Base-by-base conservation (phyloP, 768 basidiomycete genomes). In the Tephrocybe rancida region DNA sequence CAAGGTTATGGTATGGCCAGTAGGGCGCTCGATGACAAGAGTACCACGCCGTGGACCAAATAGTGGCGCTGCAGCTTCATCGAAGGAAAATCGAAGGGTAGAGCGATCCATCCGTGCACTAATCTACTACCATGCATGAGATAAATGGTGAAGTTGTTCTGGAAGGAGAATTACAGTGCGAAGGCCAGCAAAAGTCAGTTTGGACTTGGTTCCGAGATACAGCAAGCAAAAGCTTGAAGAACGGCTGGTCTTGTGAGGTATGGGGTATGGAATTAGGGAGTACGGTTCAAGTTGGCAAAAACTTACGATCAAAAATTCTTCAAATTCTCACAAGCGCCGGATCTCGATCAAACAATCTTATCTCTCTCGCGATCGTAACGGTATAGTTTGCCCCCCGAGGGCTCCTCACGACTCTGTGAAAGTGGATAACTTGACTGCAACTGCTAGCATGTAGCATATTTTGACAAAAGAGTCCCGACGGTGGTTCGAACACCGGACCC, bases 41-140 rank as follows among this genome's bases (percentile, higher is more conserved):
- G 52, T 66, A 2, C 78, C 78, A 0, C 72, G 54, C 8, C 78
- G 63, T 1, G 77, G 71, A 0, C 71, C 74, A 55, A 71, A 71
- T 16, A 13, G 32, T 16, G 45, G 13, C 2, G 25, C 21, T 1
- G 37, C 32, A 3, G 21, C 29, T 0, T 35, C 43, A n/a, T 48
- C 39, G 2, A 50, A 39, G 37, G 52, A 27, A 10, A 58, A 48
- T 9, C 50, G 52, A 16, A 54, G 45, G n/a, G 44, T 21, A 10
- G 55, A 10, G 2, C 45, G 45, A 11, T 50, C 30, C 49, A 54
- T 54, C 32, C 35, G 51, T 13, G 39, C 5, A 34, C 32, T 34
- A 16, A 30, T 35, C 46, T 47, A 26, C 24, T 47, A 26, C 24
- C 7, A 24, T 22, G 22, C n/a, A 47, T 47, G 32, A 34, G 46